Base-by-base conservation (phyloP, 306 rosid genomes). In the Vicia sativa region DNA sequence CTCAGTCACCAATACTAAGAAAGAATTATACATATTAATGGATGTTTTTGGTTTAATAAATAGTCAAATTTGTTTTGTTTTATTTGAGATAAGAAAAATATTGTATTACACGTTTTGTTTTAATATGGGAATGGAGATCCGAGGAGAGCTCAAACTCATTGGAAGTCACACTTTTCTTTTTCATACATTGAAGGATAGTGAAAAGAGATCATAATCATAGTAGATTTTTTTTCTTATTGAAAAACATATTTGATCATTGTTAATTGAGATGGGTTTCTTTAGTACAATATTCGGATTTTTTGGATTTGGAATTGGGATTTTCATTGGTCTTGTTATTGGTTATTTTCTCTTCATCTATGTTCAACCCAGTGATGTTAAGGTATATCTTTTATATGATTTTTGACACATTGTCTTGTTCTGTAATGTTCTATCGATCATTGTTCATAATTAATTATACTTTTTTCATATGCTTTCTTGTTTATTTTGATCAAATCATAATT, bases 231-330 rank as follows among this genome's bases (percentile, higher is more conserved):
- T 28, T 28, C 35, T 29, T 29, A 29, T 29, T 29, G 35, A 1
- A 29, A 29, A 29, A 29, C 35, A 29, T 31, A 31, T 74, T 67
- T 65, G 78, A 73, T 65, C 2, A 39, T 19, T 13, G 52, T 11
- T 65, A 3, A 39, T n/a, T 11, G 50, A 37, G 25, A 92, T 92
- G 96, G 96, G 91, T 23, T 89, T 92, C 77, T 76, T 89, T 56
- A 61, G 95, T 71, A 84, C 91, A 45, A 50, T 92, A 39, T 74
- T 87, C 44, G 89, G 96, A 0, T 39, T 89, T 57, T 89, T 70
- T 63, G 98, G 98, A 74, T 92, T 92, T 54, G 96, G 96, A 80
- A 12, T 89, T 56, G 98, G 96, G 28, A 87, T 87, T 73, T 74
- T 86, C 21, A 54, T 87, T 50, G 98, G 98, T 21, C 84, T 92